These are phyloP conservation scores for Boletellus sp. DNA, from an alignment of 768 basidiomycete species.

Conservation along the genomic window DNA sequence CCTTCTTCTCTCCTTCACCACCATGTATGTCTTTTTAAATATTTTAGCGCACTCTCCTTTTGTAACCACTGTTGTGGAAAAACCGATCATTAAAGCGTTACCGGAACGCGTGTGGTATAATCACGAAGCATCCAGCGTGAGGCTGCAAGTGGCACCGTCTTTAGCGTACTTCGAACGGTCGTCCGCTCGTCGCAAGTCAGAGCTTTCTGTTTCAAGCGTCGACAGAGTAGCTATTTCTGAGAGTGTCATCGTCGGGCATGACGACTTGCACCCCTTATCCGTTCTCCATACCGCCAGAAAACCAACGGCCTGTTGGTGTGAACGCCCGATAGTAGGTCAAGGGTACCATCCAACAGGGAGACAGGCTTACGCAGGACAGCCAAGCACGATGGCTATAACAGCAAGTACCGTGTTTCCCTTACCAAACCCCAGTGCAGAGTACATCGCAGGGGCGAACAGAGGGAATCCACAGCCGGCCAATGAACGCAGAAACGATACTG, in stretches of 20 bases:
- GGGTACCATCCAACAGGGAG: background rate
- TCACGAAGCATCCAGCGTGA: no score
- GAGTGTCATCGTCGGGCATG: slow-evolving; percentile 27
- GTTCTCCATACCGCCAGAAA: slow-evolving; percentile 45
- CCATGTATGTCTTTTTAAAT: no score
- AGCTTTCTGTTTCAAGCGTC: no score
- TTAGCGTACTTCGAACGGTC: no score
- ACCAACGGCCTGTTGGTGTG: slow-evolving; percentile 34
- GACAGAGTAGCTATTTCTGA: no score
- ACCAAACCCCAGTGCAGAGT: slow-evolving; percentile 60
- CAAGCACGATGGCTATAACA: slow-evolving; percentile 50
- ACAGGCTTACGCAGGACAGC: slow-evolving; percentile 47
- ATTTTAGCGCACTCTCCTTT: no score
- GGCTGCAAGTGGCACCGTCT: no score
- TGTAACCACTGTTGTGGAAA: no score
- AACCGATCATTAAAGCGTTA: no score
- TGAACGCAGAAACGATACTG: slow-evolving; percentile 58
- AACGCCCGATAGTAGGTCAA: slow-evolving; percentile 33
- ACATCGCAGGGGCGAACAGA: slow-evolving; percentile 73
- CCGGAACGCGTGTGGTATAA: no score
- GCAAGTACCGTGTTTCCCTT: slow-evolving; percentile 68
- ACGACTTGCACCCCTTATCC: slow-evolving; percentile 48
- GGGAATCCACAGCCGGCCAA: slow-evolving; percentile 74
- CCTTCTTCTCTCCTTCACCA: background rate
- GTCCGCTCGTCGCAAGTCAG: no score